phyloP scores from a whole-genome alignment of 805 yeast species.

The Monosporozyma yasuniensis region DNA sequence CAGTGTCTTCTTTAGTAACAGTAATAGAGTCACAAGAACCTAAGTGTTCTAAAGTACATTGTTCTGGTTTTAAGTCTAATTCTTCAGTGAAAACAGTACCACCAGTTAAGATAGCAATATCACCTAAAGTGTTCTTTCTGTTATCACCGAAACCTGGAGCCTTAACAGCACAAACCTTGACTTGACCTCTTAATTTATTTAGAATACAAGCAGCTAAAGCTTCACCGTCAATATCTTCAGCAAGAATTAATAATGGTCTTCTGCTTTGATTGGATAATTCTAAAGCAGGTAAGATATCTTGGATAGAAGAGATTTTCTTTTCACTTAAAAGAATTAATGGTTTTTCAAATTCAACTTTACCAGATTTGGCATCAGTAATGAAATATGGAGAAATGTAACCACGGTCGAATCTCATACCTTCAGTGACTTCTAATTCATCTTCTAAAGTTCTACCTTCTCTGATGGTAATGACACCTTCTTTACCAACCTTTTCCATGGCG shows the following conservation, averaged over 20 bases:
- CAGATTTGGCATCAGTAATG: conserved; percentile 84
- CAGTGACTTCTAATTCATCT: conserved; percentile 93
- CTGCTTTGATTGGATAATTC: conserved; percentile 88
- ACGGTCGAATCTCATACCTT: conserved; percentile 97
- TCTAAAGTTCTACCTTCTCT: conserved; percentile 95
- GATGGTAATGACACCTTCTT: conserved; percentile 97
- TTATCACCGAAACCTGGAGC: conserved; percentile 99
- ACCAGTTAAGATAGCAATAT: conserved; percentile 88
- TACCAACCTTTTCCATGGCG: conserved; percentile 98
- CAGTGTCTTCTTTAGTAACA: conserved; percentile 92
- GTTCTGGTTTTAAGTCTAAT: conserved; percentile 89
- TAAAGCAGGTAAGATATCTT: conserved; percentile 85
- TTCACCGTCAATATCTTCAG: conserved; percentile 97
- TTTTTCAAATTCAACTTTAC: conserved; percentile 91
- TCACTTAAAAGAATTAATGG: conserved; percentile 84
- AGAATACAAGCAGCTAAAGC: conserved; percentile 96
- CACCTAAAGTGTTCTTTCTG: conserved; percentile 93
- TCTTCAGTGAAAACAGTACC: conserved; percentile 85
- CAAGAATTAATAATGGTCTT: conserved; percentile 86
- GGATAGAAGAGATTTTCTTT: conserved; percentile 84
- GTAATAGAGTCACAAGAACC: conserved; percentile 90
- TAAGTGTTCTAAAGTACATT: conserved; percentile 79
- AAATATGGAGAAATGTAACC: conserved; percentile 96
- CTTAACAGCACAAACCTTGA: conserved; percentile 93
- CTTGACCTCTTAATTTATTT: conserved; percentile 97